Conservation (phyloP, 164 flowering plant genomes). For the Chimonanthus praecox region DNA sequence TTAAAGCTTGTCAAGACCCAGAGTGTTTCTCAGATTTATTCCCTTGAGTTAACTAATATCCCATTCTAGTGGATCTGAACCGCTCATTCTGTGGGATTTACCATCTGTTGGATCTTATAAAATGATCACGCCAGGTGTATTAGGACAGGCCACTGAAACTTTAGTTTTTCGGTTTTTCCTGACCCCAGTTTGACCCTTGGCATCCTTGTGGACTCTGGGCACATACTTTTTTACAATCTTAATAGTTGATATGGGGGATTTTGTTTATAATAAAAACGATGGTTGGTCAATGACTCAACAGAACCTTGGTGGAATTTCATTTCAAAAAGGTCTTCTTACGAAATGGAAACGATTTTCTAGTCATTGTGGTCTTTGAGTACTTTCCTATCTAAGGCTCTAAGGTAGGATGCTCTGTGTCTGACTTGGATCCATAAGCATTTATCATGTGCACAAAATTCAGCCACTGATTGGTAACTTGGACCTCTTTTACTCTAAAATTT, state of each 20-base stretch:
- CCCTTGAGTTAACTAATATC: neutral
- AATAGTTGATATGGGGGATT: neutral
- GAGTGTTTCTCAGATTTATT: neutral
- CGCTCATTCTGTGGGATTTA: neutral
- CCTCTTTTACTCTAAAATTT: neutral
- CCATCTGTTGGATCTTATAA: too few species aligned
- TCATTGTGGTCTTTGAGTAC: neutral
- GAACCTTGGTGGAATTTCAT: neutral
- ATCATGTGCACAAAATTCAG: neutral
- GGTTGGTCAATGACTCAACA: neutral
- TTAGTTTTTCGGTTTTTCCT: neutral
- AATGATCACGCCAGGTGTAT: too few species aligned
- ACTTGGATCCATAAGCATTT: neutral
- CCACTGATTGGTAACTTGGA: neutral
- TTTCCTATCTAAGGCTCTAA: neutral
- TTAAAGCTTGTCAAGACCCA: neutral
- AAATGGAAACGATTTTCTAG: neutral
- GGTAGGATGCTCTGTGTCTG: neutral
- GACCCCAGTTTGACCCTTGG: neutral
- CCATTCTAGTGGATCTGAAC: neutral
- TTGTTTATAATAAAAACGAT: too few species aligned
- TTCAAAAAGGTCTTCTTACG: neutral
- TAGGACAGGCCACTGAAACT: neutral
- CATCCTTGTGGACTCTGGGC: neutral
- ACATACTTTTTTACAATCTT: neutral